Base-by-base conservation (phyloP, 1,139 yeast genomes). In the Candida sp. region DNA sequence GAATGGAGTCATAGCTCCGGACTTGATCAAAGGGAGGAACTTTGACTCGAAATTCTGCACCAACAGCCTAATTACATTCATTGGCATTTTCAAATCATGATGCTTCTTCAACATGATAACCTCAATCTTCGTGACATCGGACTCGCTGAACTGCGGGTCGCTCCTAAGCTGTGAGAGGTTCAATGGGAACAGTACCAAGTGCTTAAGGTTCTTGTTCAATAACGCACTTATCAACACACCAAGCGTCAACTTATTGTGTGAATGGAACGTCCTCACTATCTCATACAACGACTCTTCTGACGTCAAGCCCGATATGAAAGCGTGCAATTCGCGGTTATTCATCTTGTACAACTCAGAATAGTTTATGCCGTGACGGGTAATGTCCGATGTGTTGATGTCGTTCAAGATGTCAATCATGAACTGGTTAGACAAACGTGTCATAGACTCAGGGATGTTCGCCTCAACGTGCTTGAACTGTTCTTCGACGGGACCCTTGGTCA, bases 101-200 rank as follows among this genome's bases (percentile, higher is more conserved):
- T 63, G 67, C 54, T 77, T 77, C 56, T 72, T 72, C 51, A 77
- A 53, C 40, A 75, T 53, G 11, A 74, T 58, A 12, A 76, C 67
- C 12, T 67, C 63, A 40, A 72, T 58, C 47, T 53, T 54, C 3
- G 45, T 40, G 3, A 47, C 35, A 9, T 47, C 72, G 69, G 39
- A 32, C 9, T 42, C 49, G 7, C 42, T 45, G 11, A 54, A 37
- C n/a, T 41, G 30, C 1, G 40, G 30, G 4, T 37, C 44, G 7
- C 33, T 30, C 7, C 30, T 33, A n/a, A 48, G 31, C 2, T 46
- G 22, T 2, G 22, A 17, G 5, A 56, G 40, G 30, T 52, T 41
- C 3, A 58, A 37, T 0, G 78, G 76, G 4, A 66, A 58, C 33
- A 55, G 56, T 7, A 58, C 54, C 22, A 73, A 53, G 40, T 65